These are phyloP conservation scores for Spizellomyces punctatus DNA, from an alignment of 192 early-diverging fungal species.

Conservation along the genomic window DNA sequence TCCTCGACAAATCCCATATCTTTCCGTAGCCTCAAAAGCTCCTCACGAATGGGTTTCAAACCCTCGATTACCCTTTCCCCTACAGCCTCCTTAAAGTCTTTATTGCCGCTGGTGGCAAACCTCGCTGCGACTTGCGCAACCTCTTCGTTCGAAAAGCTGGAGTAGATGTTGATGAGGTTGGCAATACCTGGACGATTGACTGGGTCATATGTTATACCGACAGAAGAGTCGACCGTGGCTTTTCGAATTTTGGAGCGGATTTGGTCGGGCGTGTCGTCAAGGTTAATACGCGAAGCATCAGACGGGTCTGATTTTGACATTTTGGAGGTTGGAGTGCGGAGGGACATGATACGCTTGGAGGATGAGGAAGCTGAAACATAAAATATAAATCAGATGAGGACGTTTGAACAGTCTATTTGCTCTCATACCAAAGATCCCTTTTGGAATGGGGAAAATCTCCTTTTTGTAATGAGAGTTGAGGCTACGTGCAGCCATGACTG, in stretches of 20 bases:
- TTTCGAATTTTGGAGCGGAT: slow-evolving; percentile 72
- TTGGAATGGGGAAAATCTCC: slow-evolving; percentile 69
- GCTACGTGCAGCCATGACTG: slow-evolving; percentile 72
- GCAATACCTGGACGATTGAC: slow-evolving; percentile 74
- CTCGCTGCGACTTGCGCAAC: slow-evolving; percentile 53
- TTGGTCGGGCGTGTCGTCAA: slow-evolving; percentile 67
- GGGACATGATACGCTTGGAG: slow-evolving; percentile 83
- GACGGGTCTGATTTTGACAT: slow-evolving; percentile 89
- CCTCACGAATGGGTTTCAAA: slow-evolving; percentile 68
- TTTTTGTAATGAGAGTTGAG: slow-evolving; percentile 76
- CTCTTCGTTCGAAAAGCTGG: slow-evolving; percentile 43
- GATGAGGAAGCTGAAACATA: slow-evolving; percentile 32
- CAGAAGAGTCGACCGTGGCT: slow-evolving; percentile 69
- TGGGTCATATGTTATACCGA: slow-evolving; percentile 74
- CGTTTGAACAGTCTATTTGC: not conserved
- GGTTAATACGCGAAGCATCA: slow-evolving; percentile 72
- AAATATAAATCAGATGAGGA: not conserved
- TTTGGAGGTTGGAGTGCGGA: slow-evolving; percentile 73
- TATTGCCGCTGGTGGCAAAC: slow-evolving; percentile 52
- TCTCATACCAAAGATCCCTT: slow-evolving; percentile 63
- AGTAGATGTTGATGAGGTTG: slow-evolving; percentile 81
- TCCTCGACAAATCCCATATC: slow-evolving; percentile 66
- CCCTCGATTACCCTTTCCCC: slow-evolving; percentile 63
- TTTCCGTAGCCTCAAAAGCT: slow-evolving; percentile 55
- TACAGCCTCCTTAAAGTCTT: slow-evolving; percentile 75